Evolutionary conservation across 352 stramenopile genomes (phyloP).

Genomic region (Pilasporangium apinafurcum): DNA sequence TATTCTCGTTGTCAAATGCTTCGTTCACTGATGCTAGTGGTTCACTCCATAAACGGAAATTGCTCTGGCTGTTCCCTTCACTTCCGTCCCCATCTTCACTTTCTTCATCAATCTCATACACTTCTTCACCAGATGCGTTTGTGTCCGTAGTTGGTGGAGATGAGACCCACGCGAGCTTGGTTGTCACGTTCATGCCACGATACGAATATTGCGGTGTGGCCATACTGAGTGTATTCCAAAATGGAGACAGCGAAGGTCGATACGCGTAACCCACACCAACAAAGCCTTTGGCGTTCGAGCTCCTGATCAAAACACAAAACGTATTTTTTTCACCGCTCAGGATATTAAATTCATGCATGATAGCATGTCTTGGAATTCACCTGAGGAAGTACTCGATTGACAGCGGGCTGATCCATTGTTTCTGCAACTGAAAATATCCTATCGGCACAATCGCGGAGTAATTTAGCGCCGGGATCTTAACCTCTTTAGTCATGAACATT

Average conservation of each 20-base stretch:
- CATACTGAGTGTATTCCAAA: conserved; percentile 23
- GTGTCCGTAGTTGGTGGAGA: neutral
- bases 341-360: no score
- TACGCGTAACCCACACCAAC: conserved; percentile 45
- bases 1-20: conserved; percentile 12
- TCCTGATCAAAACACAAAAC: conserved; percentile 9
- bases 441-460: conserved; percentile 15
- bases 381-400: conserved; percentile 46
- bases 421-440: conserved; percentile 31
- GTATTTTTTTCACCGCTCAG: no score
- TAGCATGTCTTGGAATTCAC: conserved; percentile 8
- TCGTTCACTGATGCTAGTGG: conserved; percentile 28
- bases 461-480: conserved; percentile 23
- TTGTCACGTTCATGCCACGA: conserved; percentile 8
- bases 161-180: conserved; percentile 4
- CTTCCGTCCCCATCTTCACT: neutral
- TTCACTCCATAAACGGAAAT: conserved; percentile 35
- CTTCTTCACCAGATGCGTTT: neutral
- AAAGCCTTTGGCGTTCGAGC: conserved; percentile 37
- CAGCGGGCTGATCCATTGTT: conserved; percentile 31
- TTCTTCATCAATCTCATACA: neutral
- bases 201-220: conserved; percentile 14
- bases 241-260: conserved; percentile 16
- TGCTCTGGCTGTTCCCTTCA: neutral
- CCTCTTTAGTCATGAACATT: conserved; percentile 6